A percentile compares a stretch with the other conserved stretches of the same genome.
Evolutionary conservation across 2,329 filamentous ascomycete species (phyloP).

Genomic region (Pseudocercospora musae): DNA sequence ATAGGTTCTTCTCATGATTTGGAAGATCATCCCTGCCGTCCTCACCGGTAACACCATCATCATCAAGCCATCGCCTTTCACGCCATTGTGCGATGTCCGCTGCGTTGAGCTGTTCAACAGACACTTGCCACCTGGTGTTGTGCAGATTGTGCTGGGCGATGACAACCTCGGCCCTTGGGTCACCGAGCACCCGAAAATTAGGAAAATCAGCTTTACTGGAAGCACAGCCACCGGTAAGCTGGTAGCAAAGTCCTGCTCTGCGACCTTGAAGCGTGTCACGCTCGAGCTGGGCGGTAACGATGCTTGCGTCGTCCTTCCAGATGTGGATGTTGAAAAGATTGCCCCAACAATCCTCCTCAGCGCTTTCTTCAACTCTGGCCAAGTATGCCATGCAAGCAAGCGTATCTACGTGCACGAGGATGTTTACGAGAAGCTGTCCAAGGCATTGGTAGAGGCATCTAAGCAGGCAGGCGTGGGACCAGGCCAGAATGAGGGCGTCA

Average conservation of each 20-base stretch:
- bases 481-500: slow-evolving; percentile 54
- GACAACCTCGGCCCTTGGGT: slow-evolving; percentile 49
- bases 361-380: slow-evolving; percentile 92
- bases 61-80: slow-evolving; percentile 89
- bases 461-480: slow-evolving; percentile 71
- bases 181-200: slow-evolving; percentile 67
- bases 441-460: slow-evolving; percentile 74
- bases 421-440: slow-evolving; percentile 76
- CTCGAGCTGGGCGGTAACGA: slow-evolving; percentile 92
- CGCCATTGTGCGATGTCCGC: slow-evolving; percentile 58
- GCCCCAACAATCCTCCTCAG: slow-evolving; percentile 91
- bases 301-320: slow-evolving; percentile 77
- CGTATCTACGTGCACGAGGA: slow-evolving; percentile 85
- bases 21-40: slow-evolving; percentile 74
- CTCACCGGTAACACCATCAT: slow-evolving; percentile 86
- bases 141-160: slow-evolving; percentile 88
- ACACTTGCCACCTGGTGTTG: slow-evolving; percentile 70
- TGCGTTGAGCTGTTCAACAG: slow-evolving; percentile 76
- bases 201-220: slow-evolving; percentile 84
- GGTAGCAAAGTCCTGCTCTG: slow-evolving; percentile 74
- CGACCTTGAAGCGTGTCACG: slow-evolving; percentile 53
- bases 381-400: slow-evolving; percentile 90
- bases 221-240: slow-evolving; percentile 81
- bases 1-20: slow-evolving; percentile 44
- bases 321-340: slow-evolving; percentile 83